These are phyloP conservation scores for Rhamnella rubrinervis DNA, from an alignment of 331 rosid genomes.

Conservation along the genomic window DNA sequence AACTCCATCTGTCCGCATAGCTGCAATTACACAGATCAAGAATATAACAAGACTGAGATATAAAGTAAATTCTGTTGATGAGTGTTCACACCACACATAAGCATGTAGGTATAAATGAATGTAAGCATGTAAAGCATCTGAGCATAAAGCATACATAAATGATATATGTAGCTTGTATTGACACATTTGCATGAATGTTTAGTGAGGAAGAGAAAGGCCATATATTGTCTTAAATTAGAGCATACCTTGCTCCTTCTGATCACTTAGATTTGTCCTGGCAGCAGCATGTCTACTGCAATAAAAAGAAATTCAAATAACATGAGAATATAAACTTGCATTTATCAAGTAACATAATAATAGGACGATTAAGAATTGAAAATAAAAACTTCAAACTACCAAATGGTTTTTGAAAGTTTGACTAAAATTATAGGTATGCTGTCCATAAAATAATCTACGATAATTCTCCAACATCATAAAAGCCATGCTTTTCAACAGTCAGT, in stretches of 20 bases:
- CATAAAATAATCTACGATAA: neutral
- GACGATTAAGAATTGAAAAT: neutral
- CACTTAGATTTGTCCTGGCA: slow-evolving; percentile 25
- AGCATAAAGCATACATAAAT: no score
- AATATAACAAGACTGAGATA: neutral
- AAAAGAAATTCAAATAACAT: slow-evolving; percentile 12
- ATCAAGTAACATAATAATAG: slow-evolving; percentile 3
- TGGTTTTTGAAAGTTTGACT: no score
- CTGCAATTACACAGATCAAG: neutral
- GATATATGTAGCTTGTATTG: no score
- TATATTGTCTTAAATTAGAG: slow-evolving; percentile 11
- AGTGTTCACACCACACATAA: no score
- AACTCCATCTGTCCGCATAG: neutral
- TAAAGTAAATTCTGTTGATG: no score
- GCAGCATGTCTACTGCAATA: slow-evolving; percentile 31
- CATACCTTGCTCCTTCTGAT: slow-evolving; percentile 50
- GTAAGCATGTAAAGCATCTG: no score
- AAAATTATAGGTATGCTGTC: no score
- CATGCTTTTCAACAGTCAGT: no score
- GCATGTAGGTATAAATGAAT: no score
- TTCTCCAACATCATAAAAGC: neutral
- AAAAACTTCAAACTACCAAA: no score
- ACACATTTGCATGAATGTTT: neutral
- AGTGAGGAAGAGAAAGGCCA: no score
- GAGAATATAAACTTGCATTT: neutral